phyloP scores from a whole-genome alignment of 2,329 filamentous ascomycete species.

The Teratosphaeria viscida region DNA sequence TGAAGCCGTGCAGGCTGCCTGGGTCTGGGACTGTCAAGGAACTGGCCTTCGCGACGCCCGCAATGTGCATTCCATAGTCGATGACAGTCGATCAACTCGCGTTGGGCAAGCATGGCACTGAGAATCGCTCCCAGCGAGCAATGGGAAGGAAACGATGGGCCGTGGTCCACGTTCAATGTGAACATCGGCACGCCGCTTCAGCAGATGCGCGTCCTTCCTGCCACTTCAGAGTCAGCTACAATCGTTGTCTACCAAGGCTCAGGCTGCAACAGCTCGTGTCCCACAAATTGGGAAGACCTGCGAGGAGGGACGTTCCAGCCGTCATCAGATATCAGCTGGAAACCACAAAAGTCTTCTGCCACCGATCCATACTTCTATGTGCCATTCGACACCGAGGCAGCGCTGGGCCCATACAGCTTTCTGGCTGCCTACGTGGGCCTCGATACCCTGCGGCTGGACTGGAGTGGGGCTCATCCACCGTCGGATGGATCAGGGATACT shows the following conservation, averaged over 20 bases:
- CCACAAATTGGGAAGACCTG: background rate
- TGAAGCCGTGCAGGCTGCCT: background rate
- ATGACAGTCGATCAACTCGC: background rate
- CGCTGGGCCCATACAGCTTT: background rate
- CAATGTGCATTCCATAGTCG: background rate
- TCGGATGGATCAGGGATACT: background rate
- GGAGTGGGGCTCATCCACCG: background rate
- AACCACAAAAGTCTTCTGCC: background rate
- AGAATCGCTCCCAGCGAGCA: constrained; percentile 1
- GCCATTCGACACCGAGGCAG: constrained; percentile 1
- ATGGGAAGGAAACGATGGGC: constrained; percentile 1
- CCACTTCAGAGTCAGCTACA: background rate
- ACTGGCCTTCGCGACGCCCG: background rate
- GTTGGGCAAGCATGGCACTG: background rate
- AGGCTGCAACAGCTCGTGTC: background rate
- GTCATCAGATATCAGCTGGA: background rate
- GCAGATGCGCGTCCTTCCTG: constrained; percentile 1
- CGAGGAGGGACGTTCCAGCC: background rate
- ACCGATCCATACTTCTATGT: background rate
- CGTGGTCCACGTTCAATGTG: constrained; percentile 2
- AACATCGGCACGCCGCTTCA: background rate
- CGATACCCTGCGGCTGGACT: background rate
- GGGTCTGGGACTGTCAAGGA: background rate
- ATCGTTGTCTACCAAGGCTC: background rate
- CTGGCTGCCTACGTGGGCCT: background rate